Base-by-base conservation (phyloP, 2,329 filamentous ascomycete genomes). In the Botrytis byssoidea region DNA sequence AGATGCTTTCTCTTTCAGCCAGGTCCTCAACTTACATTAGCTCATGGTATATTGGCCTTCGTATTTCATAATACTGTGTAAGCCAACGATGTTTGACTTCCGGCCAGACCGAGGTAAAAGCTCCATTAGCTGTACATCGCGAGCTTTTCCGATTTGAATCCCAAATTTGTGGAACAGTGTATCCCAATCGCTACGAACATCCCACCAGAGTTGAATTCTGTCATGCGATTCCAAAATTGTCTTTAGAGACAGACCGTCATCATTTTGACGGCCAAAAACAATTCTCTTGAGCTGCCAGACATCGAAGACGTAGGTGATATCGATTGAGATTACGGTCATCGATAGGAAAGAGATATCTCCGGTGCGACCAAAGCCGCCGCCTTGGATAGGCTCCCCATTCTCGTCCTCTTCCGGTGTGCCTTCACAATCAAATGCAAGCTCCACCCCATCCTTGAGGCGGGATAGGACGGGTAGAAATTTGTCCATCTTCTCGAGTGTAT, bases 181-280 rank as follows among this genome's bases (percentile, higher is more conserved):
- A 60, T 70, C 67, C 48, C n/a, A 70, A 42, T 70, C 67, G 32
- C n/a, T 18, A 22, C 67, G 67, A 6, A 70, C 37, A 35, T 70
- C 67, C 48, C 48, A 70, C 67, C 67, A 70, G n/a, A 70, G 48
- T 20, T 70, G 55, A 8, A 60, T 60, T 29, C 51, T 60, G 10
- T 42, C 55, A 9, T 59, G 35, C 0, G 40, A 70, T 14, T 70
- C 67, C 10, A 70, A 10, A 14, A 60, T 22, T 22, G 32, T 29
- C 12, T 42, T 59, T 10, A 70, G 51, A 32, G 67, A 46, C 8
- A 60, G 40, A 0, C 55, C 67, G 3, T 60, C 37, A 20, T 70
- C 3, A 32, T 20, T 57, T n/a, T 40, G 10, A 18, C 67, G 55
- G 4, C 60, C 55, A 10, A 70, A 70, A 18, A 16, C 29, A n/a